Evolutionary conservation across 495 filamentous ascomycete species (phyloP).

Genomic region (Cryomyces minteri): DNA sequence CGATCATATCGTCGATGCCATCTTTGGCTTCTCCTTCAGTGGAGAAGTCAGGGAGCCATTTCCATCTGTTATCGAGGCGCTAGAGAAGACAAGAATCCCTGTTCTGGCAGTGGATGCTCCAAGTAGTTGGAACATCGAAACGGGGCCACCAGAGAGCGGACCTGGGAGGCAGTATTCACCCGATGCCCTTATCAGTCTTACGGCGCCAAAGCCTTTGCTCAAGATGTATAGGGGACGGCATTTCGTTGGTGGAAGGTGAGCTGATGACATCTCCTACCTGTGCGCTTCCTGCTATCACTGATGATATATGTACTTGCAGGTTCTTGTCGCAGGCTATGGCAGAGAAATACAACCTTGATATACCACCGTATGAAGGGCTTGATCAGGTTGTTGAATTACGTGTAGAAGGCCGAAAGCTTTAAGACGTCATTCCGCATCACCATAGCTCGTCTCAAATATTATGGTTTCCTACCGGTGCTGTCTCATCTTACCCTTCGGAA

Average conservation of each 20-base stretch:
- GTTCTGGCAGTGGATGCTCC: constrained; percentile 84
- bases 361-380: constrained; percentile 69
- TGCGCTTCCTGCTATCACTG: no score
- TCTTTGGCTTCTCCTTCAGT: constrained; percentile 95
- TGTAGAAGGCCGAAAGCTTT: constrained; percentile 19
- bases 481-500: no score
- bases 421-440: background rate
- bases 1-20: constrained; percentile 77
- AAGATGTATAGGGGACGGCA: constrained; percentile 69
- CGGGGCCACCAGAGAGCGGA: constrained; percentile 59
- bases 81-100: constrained; percentile 51
- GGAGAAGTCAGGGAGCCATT: constrained; percentile 86
- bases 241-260: constrained; percentile 65
- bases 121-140: constrained; percentile 82
- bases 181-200: constrained; percentile 62
- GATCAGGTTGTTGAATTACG: constrained; percentile 77
- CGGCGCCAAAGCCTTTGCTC: constrained; percentile 86
- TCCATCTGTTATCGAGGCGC: constrained; percentile 53
- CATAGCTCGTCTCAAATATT: no score
- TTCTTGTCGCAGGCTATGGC: constrained; percentile 68
- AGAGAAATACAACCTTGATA: constrained; percentile 70
- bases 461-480: no score
- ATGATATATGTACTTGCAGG: constrained; percentile 28
- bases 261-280: background rate
- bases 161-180: constrained; percentile 69